Conservation (phyloP, 1,139 yeast species). For the Sugiyamaella xylanicola region DNA sequence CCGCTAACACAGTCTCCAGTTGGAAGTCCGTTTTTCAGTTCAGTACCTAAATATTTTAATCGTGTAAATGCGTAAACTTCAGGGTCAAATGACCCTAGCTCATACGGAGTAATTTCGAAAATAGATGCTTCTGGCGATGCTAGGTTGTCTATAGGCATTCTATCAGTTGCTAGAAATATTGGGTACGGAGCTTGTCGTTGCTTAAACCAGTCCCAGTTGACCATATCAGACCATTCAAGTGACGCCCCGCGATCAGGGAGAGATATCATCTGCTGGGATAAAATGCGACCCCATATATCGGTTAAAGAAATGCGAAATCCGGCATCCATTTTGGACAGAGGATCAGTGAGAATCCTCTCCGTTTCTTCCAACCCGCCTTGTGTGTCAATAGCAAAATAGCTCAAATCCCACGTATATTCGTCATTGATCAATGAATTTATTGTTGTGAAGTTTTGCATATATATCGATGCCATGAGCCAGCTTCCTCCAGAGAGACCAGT, state of each 20-base stretch:
- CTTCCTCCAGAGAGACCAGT: conserved; percentile 88
- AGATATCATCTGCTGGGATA: conserved; percentile 73
- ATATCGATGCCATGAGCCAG: conserved; percentile 86
- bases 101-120: conserved; percentile 82
- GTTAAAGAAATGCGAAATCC: conserved; percentile 79
- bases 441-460: conserved; percentile 78
- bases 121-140: conserved; percentile 69
- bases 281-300: conserved; percentile 90
- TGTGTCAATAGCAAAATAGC: conserved; percentile 31
- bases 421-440: conserved; percentile 59
- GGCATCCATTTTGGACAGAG: conserved; percentile 65
- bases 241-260: conserved; percentile 62
- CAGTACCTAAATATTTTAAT: conserved; percentile 71
- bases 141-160: conserved; percentile 62
- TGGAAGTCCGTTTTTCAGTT: conserved; percentile 56
- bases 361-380: conserved; percentile 66
- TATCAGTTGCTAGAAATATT: conserved; percentile 78
- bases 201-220: conserved; percentile 56
- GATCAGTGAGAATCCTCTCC: conserved; percentile 48
- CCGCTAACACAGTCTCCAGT: conserved; percentile 58
- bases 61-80: conserved; percentile 69
- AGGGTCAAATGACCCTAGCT: conserved; percentile 88
- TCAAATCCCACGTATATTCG: conserved; percentile 74
- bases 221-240: conserved; percentile 65
- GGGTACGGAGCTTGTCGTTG: conserved; percentile 85